Evolutionary conservation across 495 filamentous ascomycete species (phyloP), one percentile per base, ranked within the genome.

Genomic region (Aspergillus hancockii): DNA sequence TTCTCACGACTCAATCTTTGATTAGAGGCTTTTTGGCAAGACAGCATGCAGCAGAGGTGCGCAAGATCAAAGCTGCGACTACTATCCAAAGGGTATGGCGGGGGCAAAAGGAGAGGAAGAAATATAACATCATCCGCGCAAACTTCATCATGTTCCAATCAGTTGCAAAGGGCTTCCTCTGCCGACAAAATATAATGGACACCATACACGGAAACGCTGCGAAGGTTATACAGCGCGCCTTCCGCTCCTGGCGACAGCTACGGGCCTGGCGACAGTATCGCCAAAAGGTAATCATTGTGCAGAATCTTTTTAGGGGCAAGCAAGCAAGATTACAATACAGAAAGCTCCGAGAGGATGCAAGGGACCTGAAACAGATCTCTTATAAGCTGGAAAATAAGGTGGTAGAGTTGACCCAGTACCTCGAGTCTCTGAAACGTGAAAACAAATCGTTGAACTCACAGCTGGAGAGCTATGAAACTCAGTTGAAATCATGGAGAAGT

Each of bases 341-440:
- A 84, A 85, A 71, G 45, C 73, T 96, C 54, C 90, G 95, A 52
- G 93, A 96, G 72, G 95, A 98, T 71, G 93, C 94, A 40, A 89
- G 95, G 67, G 94, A 98, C 81, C 84, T 98, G 65, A 97, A 97
- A 78, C 92, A 97, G 72, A 98, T 98, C 63, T 97, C 93, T 14
- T 98, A 98, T 79, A 98, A 95, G 79, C 76, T 98, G 67, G 95
- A 98, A 80, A 97, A 98, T 81, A 98, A 98, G 84, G 94, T 98
- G 55, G 90, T 97, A 54, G 95, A 99, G 76, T 80, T 99, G 64
- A 99, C 95, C 10, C 95, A 99, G 73, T 89, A 89, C 52, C 72
- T 98, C 70, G 92, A 93, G 66, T 87, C 90, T 31, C 86, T 97
- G 81, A 96, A 95, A 79, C 81, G 83, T 46, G 90, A 97, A 72